A percentile compares a stretch with the other conserved stretches of the same genome.
These are phyloP conservation scores for Wickerhamiella australiensis DNA, from an alignment of 805 yeast species.

Conservation along the genomic window DNA sequence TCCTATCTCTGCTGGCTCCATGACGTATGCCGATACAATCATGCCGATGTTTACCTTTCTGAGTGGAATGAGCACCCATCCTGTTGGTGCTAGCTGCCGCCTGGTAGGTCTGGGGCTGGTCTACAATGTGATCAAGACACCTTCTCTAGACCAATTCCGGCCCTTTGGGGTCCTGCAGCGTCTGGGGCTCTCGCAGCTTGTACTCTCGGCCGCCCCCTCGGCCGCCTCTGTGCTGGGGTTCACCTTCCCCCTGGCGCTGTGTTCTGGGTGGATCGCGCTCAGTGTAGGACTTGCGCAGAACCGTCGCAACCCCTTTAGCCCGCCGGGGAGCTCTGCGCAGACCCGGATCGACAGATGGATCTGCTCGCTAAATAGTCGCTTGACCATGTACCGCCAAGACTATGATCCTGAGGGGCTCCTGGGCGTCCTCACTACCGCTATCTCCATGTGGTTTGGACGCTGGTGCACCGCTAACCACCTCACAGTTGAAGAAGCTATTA, in stretches of 20 bases:
- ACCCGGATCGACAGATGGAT: slow-evolving; percentile 25
- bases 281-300: slow-evolving; percentile 23
- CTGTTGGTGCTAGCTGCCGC: slow-evolving; percentile 16
- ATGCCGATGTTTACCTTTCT: slow-evolving; percentile 26
- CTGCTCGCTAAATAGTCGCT: slow-evolving; percentile 11
- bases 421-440: slow-evolving; percentile 28
- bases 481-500: slow-evolving; percentile 20
- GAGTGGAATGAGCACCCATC: slow-evolving; percentile 22
- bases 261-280: slow-evolving; percentile 24
- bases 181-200: slow-evolving; percentile 22
- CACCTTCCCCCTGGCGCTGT: slow-evolving; percentile 19
- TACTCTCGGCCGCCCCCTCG: slow-evolving; percentile 17
- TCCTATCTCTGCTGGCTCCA: slow-evolving; percentile 17
- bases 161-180: slow-evolving; percentile 27
- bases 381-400: slow-evolving; percentile 20
- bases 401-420: slow-evolving; percentile 33
- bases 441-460: slow-evolving; percentile 30
- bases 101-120: slow-evolving; percentile 25
- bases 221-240: slow-evolving; percentile 13
- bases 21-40: slow-evolving; percentile 26
- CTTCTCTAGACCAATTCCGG: slow-evolving; percentile 14
- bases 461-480: slow-evolving; percentile 24
- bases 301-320: slow-evolving; percentile 23
- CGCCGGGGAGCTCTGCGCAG: slow-evolving; percentile 26
- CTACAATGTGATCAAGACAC: slow-evolving; percentile 19